phyloP scores from a whole-genome alignment of 2,329 filamentous ascomycete species.

The Colletotrichum orbiculare region DNA sequence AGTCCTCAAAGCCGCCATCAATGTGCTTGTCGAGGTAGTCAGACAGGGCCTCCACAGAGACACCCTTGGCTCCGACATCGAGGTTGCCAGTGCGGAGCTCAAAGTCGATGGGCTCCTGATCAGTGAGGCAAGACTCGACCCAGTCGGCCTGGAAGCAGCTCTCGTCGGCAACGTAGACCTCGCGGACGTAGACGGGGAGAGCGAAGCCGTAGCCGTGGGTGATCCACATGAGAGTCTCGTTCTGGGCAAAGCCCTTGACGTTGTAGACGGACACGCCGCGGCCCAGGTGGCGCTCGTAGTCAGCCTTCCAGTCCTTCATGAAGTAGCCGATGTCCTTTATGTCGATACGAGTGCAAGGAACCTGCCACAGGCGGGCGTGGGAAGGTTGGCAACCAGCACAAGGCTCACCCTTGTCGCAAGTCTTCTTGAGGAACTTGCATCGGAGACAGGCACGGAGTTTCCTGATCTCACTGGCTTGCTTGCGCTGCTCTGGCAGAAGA shows the following conservation, averaged over 20 bases:
- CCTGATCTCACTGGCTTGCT: constrained; percentile 96
- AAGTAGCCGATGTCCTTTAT: constrained; percentile 99
- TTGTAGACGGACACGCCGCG: constrained; percentile 92
- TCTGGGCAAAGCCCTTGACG: constrained; percentile 83
- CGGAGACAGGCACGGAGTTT: constrained; percentile 93
- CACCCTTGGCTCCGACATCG: constrained; percentile 88
- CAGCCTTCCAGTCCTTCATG: constrained; percentile 99
- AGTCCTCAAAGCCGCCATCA: constrained; percentile 89
- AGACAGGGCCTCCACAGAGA: constrained; percentile 82
- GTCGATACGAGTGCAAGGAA: constrained; percentile 96
- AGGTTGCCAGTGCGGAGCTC: constrained; percentile 89
- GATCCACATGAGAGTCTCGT: constrained; percentile 84
- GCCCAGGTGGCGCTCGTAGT: constrained; percentile 91
- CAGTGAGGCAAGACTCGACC: constrained; percentile 80
- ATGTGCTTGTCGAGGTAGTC: constrained; percentile 97
- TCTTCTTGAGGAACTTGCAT: constrained; percentile 99
- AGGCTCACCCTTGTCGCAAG: constrained; percentile 96
- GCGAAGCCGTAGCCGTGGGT: constrained; percentile 96
- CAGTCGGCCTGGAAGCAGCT: constrained; percentile 94
- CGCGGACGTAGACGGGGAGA: constrained; percentile 90
- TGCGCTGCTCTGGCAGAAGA: constrained; percentile 90
- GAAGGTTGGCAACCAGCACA: constrained; percentile 96
- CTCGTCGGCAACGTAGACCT: constrained; percentile 92
- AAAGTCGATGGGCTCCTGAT: constrained; percentile 80
- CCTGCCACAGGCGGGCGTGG: constrained; percentile 95